phyloP scores from a whole-genome alignment of 2,329 filamentous ascomycete genomes.

The Aspergillus awamori region DNA sequence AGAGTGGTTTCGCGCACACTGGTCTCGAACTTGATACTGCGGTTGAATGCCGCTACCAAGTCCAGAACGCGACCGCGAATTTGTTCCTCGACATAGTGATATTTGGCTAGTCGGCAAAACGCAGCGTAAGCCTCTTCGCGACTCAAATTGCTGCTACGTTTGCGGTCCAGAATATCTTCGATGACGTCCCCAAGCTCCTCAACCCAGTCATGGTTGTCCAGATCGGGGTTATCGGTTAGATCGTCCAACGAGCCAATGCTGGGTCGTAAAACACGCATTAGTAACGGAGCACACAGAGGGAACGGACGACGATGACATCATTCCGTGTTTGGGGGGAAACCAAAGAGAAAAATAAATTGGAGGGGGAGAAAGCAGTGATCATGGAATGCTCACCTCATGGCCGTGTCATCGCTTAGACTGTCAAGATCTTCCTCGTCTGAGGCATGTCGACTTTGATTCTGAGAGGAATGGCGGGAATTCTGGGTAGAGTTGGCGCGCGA shows the following conservation, averaged over 20 bases:
- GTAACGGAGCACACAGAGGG: slow-evolving; percentile 11
- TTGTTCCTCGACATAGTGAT: slow-evolving; percentile 67
- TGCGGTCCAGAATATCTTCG: slow-evolving; percentile 72
- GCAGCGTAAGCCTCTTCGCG: slow-evolving; percentile 66
- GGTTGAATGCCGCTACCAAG: slow-evolving; percentile 66
- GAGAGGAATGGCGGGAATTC: slow-evolving; percentile 57
- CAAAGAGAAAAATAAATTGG: slow-evolving; percentile 12
- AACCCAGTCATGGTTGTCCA: slow-evolving; percentile 61
- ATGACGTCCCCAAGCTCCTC: slow-evolving; percentile 67
- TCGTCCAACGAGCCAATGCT: slow-evolving; percentile 71
- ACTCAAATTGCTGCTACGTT: slow-evolving; percentile 72
- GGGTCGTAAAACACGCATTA: slow-evolving; percentile 16
- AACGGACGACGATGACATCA: slow-evolving; percentile 36
- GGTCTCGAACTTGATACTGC: slow-evolving; percentile 69
- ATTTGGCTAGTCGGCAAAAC: slow-evolving; percentile 68
- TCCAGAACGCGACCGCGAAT: slow-evolving; percentile 63
- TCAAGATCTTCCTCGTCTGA: slow-evolving; percentile 63
- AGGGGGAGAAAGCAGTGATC: slow-evolving; percentile 8
- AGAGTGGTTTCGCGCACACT: slow-evolving; percentile 70
- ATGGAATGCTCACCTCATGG: slow-evolving; percentile 54
- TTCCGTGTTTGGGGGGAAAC: slow-evolving; percentile 26
- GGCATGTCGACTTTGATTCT: slow-evolving; percentile 56
- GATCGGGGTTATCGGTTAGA: slow-evolving; percentile 57
- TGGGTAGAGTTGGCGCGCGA: slow-evolving; percentile 57
- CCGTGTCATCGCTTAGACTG: slow-evolving; percentile 61